Evolutionary conservation across 257 asterid species (phyloP), one percentile per base, ranked within the genome.

Genomic region (Anisodus tanguticus): DNA sequence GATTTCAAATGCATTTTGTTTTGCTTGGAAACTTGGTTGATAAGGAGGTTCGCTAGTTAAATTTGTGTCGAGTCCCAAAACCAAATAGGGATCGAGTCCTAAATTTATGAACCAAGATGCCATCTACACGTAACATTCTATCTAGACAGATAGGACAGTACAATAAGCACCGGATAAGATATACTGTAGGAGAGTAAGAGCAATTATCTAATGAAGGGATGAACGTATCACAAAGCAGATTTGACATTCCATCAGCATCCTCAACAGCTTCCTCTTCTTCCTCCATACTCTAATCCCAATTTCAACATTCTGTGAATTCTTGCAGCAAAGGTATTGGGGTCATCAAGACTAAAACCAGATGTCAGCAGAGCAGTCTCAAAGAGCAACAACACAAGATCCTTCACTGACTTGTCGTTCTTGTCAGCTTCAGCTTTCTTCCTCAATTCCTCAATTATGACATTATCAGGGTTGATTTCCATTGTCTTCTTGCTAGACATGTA

Each of bases 281-380:
- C 5, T 81, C 84, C 12, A 81, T 81, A 4, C 78, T 81, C 9
- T n/a, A 63, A 51, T 6, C 84, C 84, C 84, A 81, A 43, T 47
- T 81, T 81, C 63, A 81, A 53, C 84, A 81, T 81, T 15, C 49
- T 81, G 51, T 81, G 84, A 45, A 81, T 63, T 63, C 84, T 81
- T 13, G 76, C 31, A 13, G 84, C 84, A 45, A 81, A 74, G 11
- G 80, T 47, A 49, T 81, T 60, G 0, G 84, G 84, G 76, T 81
- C 84, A 22, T 81, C 84, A 35, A 81, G 84, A 81, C 84, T 81
- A 19, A 81, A 81, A 54, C 84, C 77, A 17, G 84, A 81, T 12
- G 84, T 63, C 35, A 81, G 69, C 15, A 63, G 15, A 8, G 59
- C 77, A 11, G 84, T 63, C 77, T 81, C 84, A 31, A 43, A 81